Evolutionary conservation across 306 rosid genomes (phyloP).

Genomic region (Vigna nakashimae): DNA sequence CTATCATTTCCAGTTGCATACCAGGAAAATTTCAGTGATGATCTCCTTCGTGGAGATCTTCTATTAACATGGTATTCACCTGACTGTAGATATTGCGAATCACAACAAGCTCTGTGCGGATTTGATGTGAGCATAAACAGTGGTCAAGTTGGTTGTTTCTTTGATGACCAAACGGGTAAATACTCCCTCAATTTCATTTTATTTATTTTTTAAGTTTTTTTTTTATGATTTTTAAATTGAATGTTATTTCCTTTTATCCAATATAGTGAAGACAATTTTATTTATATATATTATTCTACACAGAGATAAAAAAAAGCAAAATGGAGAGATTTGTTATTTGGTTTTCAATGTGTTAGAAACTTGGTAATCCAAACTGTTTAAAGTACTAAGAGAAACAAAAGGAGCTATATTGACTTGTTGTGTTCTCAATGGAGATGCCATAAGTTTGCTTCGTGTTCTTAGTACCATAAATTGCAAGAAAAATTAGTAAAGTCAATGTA

Average conservation of each 20-base stretch:
- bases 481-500: conserved; percentile 27
- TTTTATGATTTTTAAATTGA: too few relatives aligned
- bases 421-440: background rate
- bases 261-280: too few relatives aligned
- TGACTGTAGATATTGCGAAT: conserved; percentile 63
- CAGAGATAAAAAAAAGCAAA: too few relatives aligned
- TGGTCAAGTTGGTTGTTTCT: conserved; percentile 53
- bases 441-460: background rate
- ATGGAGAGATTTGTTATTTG: too few relatives aligned
- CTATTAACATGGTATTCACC: conserved; percentile 62
- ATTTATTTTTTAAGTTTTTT: too few relatives aligned
- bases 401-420: background rate
- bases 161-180: conserved; percentile 56
- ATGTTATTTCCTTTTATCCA: too few relatives aligned
- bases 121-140: conserved; percentile 49
- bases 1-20: conserved; percentile 48
- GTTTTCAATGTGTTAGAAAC: background rate
- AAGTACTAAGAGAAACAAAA: background rate
- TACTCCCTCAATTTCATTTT: background rate
- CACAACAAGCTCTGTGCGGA: conserved; percentile 56
- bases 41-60: conserved; percentile 50
- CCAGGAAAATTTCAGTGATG: conserved; percentile 33
- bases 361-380: background rate
- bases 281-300: too few relatives aligned
- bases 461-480: background rate